phyloP scores from a whole-genome alignment of 2,329 filamentous ascomycete genomes.

The Trichoderma citrinoviride region DNA sequence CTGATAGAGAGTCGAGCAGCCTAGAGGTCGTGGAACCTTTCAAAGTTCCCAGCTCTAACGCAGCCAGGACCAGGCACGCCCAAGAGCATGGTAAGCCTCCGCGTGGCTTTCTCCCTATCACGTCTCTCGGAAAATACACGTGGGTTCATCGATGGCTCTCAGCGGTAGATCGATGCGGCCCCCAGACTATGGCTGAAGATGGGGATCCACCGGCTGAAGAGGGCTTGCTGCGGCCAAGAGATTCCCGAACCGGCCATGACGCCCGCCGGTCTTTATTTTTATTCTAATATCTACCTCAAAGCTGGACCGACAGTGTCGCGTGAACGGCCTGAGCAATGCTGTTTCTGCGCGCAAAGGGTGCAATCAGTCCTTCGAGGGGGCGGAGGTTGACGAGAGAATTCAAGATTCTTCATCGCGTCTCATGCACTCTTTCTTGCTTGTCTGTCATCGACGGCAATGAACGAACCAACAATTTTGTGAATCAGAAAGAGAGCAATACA shows the following conservation, averaged over 20 bases:
- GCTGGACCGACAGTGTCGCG: background rate
- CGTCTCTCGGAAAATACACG: constrained; percentile 4
- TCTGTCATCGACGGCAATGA: too few species aligned
- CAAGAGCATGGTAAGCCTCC: background rate
- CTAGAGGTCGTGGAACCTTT: background rate
- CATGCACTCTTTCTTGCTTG: background rate
- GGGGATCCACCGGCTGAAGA: background rate
- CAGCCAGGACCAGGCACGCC: background rate
- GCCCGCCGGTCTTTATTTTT: background rate
- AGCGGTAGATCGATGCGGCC: background rate
- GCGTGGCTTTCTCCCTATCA: constrained; percentile 13
- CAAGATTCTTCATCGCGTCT: background rate
- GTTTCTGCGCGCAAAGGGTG: background rate
- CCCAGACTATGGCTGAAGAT: background rate
- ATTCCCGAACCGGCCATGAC: constrained; percentile 1
- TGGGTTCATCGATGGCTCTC: background rate
- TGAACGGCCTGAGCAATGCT: background rate
- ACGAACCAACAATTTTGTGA: too few species aligned
- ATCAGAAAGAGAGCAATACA: background rate
- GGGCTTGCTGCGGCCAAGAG: constrained; percentile 8
- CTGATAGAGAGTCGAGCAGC: background rate
- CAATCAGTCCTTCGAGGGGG: too few species aligned
- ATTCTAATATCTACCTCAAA: background rate
- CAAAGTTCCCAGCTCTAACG: background rate
- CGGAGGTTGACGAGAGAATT: too few species aligned